A percentile compares a stretch with the other conserved stretches of the same genome.
These are phyloP conservation scores for Simmondsia chinensis DNA, from an alignment of 148 eudicot genomes.

Conservation along the genomic window DNA sequence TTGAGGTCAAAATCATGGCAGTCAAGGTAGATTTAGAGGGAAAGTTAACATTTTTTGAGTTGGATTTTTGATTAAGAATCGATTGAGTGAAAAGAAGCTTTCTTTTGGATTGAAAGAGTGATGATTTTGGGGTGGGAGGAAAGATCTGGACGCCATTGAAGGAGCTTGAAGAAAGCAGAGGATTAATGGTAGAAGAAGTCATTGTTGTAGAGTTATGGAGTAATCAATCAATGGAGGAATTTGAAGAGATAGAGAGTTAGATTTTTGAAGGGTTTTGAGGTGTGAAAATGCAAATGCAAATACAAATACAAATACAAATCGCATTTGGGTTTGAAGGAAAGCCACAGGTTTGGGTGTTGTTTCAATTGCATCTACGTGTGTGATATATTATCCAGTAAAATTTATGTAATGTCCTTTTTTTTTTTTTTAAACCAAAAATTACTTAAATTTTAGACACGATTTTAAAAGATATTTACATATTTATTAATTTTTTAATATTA, in stretches of 20 bases:
- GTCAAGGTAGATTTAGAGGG: slow-evolving; percentile 31
- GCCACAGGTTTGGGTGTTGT: slow-evolving; percentile 21
- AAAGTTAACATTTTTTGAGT: slow-evolving; percentile 9
- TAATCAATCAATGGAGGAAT: background rate
- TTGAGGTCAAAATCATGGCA: slow-evolving; percentile 50
- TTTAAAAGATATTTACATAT: no score
- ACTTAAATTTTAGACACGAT: no score
- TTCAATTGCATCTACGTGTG: slow-evolving; percentile 26
- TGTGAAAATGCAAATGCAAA: background rate
- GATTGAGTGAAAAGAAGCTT: slow-evolving; percentile 35
- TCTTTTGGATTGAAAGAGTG: slow-evolving; percentile 13
- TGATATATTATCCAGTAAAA: slow-evolving; percentile 22
- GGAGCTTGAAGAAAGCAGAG: slow-evolving; percentile 50
- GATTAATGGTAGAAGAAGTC: slow-evolving; percentile 32
- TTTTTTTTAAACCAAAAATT: no score
- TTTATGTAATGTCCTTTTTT: no score
- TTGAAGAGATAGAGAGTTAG: background rate
- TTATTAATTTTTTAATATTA: no score
- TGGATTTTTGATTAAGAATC: slow-evolving; percentile 17
- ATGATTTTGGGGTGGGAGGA: slow-evolving; percentile 44
- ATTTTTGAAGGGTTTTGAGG: background rate
- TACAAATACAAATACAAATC: background rate
- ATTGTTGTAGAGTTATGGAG: slow-evolving; percentile 4
- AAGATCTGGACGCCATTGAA: slow-evolving; percentile 27
- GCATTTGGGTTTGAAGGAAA: slow-evolving; percentile 12